These are phyloP conservation scores for Penicillium sp. DNA, from an alignment of 2,329 filamentous ascomycete genomes.

Conservation along the genomic window DNA sequence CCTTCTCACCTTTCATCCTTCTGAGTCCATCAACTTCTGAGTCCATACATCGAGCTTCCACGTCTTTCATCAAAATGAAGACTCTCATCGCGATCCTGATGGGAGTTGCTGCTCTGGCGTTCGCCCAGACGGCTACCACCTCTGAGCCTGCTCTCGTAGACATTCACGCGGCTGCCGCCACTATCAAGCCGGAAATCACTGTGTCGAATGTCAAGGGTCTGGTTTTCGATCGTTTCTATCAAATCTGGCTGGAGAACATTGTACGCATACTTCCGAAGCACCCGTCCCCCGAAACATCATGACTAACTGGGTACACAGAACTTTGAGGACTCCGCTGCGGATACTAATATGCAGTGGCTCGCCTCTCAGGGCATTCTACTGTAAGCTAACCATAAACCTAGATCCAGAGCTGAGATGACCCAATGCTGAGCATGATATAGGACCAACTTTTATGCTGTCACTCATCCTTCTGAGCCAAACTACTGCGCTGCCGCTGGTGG, in stretches of 20 bases:
- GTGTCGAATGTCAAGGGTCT: constrained; percentile 66
- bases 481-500: constrained; percentile 68
- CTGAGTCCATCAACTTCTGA: not conserved
- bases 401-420: not conserved
- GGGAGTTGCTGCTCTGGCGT: constrained; percentile 22
- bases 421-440: constrained; percentile 2
- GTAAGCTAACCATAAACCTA: constrained; percentile 8
- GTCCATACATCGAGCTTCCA: not conserved
- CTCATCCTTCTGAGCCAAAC: constrained; percentile 74
- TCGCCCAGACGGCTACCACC: constrained; percentile 28
- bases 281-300: not conserved
- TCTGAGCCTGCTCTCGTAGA: constrained; percentile 28
- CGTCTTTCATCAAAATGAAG: constrained; percentile 41
- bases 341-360: constrained; percentile 45
- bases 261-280: constrained; percentile 34
- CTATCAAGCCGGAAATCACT: constrained; percentile 60
- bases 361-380: constrained; percentile 58
- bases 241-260: constrained; percentile 78
- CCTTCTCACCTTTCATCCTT: not conserved
- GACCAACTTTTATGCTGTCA: constrained; percentile 60
- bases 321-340: constrained; percentile 62
- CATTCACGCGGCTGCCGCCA: constrained; percentile 46
- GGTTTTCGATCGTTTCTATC: constrained; percentile 68
- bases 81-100: constrained; percentile 33
- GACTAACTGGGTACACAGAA: constrained; percentile 33